Conservation (phyloP, 2,329 filamentous ascomycete genomes). For the Dothideomycetidae sp. region DNA sequence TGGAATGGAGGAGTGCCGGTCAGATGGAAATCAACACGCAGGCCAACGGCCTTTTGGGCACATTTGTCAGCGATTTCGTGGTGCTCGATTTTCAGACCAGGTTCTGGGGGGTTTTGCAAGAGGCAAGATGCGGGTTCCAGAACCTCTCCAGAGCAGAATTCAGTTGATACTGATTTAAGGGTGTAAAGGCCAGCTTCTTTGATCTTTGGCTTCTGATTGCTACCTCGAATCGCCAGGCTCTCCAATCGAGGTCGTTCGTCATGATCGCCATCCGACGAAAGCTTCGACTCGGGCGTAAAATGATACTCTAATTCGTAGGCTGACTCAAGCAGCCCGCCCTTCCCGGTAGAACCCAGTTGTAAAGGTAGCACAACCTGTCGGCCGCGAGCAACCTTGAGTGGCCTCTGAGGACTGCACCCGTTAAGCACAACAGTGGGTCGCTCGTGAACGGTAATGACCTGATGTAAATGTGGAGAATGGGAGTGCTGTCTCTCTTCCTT, state of each 20-base stretch:
- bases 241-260: not conserved
- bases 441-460: slow-evolving; percentile 74
- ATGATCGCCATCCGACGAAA: slow-evolving; percentile 57
- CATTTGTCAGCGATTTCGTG: slow-evolving; percentile 91
- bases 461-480: slow-evolving; percentile 45
- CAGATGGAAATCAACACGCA: slow-evolving; percentile 77
- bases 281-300: slow-evolving; percentile 60
- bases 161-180: slow-evolving; percentile 62
- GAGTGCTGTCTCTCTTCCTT: slow-evolving; percentile 31
- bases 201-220: slow-evolving; percentile 51
- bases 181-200: slow-evolving; percentile 75
- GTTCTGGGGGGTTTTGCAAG: slow-evolving; percentile 79
- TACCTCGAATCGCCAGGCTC: slow-evolving; percentile 47
- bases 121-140: slow-evolving; percentile 90
- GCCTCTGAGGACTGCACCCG: slow-evolving; percentile 65
- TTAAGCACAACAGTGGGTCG: slow-evolving; percentile 58
- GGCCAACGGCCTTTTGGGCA: slow-evolving; percentile 80
- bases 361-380: slow-evolving; percentile 55
- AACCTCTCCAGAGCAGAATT: slow-evolving; percentile 74
- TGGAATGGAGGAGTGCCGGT: slow-evolving; percentile 84
- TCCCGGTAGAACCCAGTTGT: slow-evolving; percentile 49
- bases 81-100: slow-evolving; percentile 55
- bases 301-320: slow-evolving; percentile 65
- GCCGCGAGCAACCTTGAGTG: slow-evolving; percentile 71
- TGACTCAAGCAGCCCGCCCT: slow-evolving; percentile 42